These are phyloP conservation scores for Xylaria polymorpha DNA, from an alignment of 2,329 filamentous ascomycete species.

Conservation along the genomic window DNA sequence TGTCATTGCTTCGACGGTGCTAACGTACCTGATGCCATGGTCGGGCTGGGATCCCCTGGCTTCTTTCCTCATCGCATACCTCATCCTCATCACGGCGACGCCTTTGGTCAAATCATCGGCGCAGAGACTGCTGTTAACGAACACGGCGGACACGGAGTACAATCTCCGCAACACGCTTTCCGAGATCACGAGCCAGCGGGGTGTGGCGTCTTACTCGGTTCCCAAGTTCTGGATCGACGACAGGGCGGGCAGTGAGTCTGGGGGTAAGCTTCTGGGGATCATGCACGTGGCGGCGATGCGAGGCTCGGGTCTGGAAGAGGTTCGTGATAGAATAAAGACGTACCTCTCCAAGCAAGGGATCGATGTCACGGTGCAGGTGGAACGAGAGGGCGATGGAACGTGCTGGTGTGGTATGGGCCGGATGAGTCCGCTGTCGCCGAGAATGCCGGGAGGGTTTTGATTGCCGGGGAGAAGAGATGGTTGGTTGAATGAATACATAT, in stretches of 20 bases:
- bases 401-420: constrained; percentile 69
- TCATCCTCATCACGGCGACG: constrained; percentile 92
- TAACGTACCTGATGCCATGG: constrained; percentile 91
- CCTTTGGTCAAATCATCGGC: constrained; percentile 89
- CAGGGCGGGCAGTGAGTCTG: constrained; percentile 57
- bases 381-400: constrained; percentile 78
- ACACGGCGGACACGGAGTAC: constrained; percentile 89
- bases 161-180: constrained; percentile 85
- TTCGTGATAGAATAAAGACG: constrained; percentile 78
- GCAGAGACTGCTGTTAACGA: constrained; percentile 82
- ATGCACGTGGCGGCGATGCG: constrained; percentile 85
- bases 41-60: constrained; percentile 94
- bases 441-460: constrained; percentile 29
- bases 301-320: constrained; percentile 81
- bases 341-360: constrained; percentile 79
- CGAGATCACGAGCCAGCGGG: constrained; percentile 82
- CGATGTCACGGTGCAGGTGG: constrained; percentile 88
- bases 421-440: constrained; percentile 48
- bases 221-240: constrained; percentile 96
- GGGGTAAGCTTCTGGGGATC: constrained; percentile 76
- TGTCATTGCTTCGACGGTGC: constrained; percentile 88
- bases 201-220: constrained; percentile 85
- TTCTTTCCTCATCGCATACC: constrained; percentile 89
- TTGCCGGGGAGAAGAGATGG: background rate
- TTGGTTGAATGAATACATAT: constrained; percentile 7